Conservation (phyloP, 306 rosid species). For the Pueraria montana region DNA sequence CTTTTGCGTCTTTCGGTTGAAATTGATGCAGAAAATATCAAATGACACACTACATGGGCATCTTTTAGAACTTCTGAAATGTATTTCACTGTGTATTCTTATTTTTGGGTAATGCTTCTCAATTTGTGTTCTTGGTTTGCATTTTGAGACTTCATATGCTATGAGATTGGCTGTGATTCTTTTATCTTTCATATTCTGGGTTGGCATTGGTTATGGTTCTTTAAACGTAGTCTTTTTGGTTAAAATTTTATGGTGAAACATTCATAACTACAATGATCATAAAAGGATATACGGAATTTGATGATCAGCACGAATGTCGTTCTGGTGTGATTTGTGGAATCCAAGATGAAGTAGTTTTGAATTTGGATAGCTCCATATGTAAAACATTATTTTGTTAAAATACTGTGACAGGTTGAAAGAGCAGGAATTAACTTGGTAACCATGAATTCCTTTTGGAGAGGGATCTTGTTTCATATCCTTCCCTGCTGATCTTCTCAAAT, state of each 20-base stretch:
- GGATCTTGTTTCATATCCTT: background rate
- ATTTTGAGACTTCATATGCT: background rate
- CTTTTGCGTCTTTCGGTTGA: background rate
- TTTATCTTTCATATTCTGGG: background rate
- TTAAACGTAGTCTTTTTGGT: background rate
- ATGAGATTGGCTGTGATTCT: conserved; percentile 22
- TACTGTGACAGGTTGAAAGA: background rate
- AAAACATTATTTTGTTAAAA: conserved; percentile 6
- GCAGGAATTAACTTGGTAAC: background rate
- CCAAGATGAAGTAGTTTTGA: conserved; percentile 3
- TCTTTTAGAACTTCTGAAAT: background rate
- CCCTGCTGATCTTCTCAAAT: background rate
- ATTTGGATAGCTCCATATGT: background rate
- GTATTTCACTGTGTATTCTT: background rate
- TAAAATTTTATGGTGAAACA: background rate
- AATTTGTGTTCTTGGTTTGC: background rate
- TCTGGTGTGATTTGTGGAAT: conserved; percentile 21
- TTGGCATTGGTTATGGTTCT: conserved; percentile 6
- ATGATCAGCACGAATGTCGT: background rate
- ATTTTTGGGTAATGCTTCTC: conserved; percentile 2
- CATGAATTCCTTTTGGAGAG: background rate
- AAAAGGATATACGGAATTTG: background rate
- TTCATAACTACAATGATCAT: background rate
- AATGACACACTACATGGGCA: background rate
- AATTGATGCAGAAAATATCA: too few species aligned